phyloP scores from a whole-genome alignment of 108 stramenopile genomes.

The Asterionellopsis glacialis region DNA sequence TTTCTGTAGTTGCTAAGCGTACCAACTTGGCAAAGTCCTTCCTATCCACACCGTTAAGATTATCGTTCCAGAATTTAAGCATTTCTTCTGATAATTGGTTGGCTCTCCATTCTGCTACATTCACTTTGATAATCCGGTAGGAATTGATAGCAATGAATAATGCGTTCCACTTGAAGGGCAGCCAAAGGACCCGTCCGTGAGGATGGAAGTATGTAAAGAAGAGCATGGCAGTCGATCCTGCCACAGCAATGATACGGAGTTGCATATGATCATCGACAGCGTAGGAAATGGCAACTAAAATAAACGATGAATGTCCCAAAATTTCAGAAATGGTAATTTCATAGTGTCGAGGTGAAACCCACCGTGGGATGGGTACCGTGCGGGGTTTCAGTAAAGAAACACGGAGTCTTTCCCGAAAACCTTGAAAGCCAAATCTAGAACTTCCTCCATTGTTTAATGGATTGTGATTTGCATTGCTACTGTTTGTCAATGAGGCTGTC shows the following conservation, averaged over 20 bases:
- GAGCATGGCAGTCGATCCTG: constrained; percentile 68
- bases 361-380: constrained; percentile 68
- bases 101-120: constrained; percentile 46
- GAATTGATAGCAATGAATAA: constrained; percentile 75
- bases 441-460: not conserved
- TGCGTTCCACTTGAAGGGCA: constrained; percentile 83
- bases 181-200: constrained; percentile 78
- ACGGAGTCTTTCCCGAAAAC: constrained; percentile 17
- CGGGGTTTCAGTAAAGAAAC: constrained; percentile 43
- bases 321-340: constrained; percentile 63
- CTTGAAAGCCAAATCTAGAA: not conserved
- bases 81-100: constrained; percentile 38
- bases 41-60: constrained; percentile 63
- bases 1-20: constrained; percentile 34
- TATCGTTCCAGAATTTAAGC: constrained; percentile 43
- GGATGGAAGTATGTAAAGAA: constrained; percentile 89
- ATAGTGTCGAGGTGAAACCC: constrained; percentile 61
- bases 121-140: constrained; percentile 56
- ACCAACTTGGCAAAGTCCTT: constrained; percentile 65
- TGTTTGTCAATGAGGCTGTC: not conserved
- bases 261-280: constrained; percentile 69
- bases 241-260: constrained; percentile 70
- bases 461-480: not conserved
- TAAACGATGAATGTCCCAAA: constrained; percentile 74
- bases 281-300: constrained; percentile 78